Conservation (phyloP, 306 rosid species). For the apple (Malus domestica) region DNA sequence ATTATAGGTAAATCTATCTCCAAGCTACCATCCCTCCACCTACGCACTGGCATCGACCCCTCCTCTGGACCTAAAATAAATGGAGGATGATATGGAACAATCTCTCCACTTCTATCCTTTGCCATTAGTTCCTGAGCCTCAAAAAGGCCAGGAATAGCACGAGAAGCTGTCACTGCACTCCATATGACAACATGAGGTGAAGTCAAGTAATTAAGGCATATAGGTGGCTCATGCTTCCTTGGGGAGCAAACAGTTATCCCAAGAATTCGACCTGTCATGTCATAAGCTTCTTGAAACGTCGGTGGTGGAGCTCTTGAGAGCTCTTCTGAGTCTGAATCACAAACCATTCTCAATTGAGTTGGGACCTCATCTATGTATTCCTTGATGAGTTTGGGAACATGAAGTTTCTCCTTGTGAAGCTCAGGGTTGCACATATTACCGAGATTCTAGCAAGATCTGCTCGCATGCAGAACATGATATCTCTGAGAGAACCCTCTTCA, state of each 20-base stretch:
- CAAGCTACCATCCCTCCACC: constrained; percentile 98
- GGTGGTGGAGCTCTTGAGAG: background rate
- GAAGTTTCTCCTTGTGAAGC: constrained; percentile 85
- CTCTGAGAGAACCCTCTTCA: constrained; percentile 73
- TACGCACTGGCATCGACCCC: constrained; percentile 60
- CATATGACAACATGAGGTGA: constrained; percentile 97
- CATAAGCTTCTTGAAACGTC: constrained; percentile 96
- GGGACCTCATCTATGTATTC: constrained; percentile 88
- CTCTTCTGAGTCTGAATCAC: constrained; percentile 79
- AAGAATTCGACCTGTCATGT: constrained; percentile 92
- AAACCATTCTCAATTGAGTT: constrained; percentile 81
- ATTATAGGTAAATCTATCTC: constrained; percentile 98
- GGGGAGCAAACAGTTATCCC: constrained; percentile 97
- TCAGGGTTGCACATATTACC: constrained; percentile 93
- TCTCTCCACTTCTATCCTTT: constrained; percentile 88
- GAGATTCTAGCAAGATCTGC: constrained; percentile 86
- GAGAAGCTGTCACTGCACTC: constrained; percentile 97
- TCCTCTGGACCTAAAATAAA: constrained; percentile 84
- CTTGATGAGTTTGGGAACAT: constrained; percentile 73
- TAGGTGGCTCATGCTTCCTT: constrained; percentile 92
- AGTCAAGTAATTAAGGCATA: constrained; percentile 95
- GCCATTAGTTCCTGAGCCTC: constrained; percentile 99
- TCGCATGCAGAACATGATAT: constrained; percentile 79
- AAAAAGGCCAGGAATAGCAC: constrained; percentile 94
- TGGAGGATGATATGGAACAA: constrained; percentile 92